Conservation (phyloP, 169 alveolate species). For the Ichthyophthirius multifiliis region DNA sequence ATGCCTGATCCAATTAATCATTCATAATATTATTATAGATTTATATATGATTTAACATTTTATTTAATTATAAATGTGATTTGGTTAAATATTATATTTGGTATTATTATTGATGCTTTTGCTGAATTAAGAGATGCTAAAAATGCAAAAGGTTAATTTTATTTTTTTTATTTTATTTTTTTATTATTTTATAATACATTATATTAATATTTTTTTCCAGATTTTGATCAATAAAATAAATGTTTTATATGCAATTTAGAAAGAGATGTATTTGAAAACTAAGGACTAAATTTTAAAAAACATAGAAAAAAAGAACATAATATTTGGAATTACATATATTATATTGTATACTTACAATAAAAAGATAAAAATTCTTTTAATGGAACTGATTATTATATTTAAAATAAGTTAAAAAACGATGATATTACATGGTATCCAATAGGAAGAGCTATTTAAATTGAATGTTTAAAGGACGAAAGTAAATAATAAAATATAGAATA, state of each 20-base stretch:
- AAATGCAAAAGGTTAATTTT: constrained; percentile 22
- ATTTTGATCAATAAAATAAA: constrained; percentile 60
- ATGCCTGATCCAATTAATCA: constrained; percentile 24
- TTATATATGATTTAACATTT: constrained; percentile 44
- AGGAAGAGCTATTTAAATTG: no score
- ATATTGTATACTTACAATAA: constrained; percentile 29
- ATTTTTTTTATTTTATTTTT: background rate
- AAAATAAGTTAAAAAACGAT: constrained; percentile 37
- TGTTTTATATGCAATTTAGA: constrained; percentile 70
- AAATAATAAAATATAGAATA: no score
- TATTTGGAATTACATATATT: constrained; percentile 47
- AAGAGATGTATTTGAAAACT: constrained; percentile 53
- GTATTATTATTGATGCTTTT: constrained; percentile 63
- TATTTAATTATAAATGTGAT: constrained; percentile 31
- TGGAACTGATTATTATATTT: constrained; percentile 51
- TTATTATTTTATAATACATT: no score
- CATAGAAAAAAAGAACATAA: constrained; percentile 39
- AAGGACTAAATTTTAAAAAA: constrained; percentile 43
- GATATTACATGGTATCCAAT: constrained; percentile 64
- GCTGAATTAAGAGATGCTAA: constrained; percentile 68
- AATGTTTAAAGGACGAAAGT: no score
- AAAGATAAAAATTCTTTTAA: constrained; percentile 47
- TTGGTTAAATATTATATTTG: constrained; percentile 57
- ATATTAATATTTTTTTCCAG: constrained; percentile 24
- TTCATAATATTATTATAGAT: constrained; percentile 21